Conservation (phyloP, 1,139 yeast species). For the Yamadazyma atmosphaerica region DNA sequence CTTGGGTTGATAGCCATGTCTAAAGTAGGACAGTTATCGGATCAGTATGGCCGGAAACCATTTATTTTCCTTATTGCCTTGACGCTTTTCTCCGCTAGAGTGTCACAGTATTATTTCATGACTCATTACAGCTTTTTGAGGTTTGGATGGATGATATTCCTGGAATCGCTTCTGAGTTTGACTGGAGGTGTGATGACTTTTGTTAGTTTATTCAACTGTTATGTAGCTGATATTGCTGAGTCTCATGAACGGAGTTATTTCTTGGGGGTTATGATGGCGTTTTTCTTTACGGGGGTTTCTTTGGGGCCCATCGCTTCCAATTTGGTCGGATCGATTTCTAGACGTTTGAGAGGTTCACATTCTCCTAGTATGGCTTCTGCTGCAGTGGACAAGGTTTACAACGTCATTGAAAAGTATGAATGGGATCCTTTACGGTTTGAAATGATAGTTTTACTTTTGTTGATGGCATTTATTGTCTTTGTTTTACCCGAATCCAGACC, state of each 20-base stretch:
- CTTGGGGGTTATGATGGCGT: constrained; percentile 57
- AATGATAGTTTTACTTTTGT: constrained; percentile 22
- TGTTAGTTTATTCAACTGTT: constrained; percentile 53
- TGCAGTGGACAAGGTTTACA: neutral
- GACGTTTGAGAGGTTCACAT: constrained; percentile 6
- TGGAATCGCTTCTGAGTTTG: constrained; percentile 41
- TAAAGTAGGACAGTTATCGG: constrained; percentile 59
- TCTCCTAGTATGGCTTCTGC: neutral
- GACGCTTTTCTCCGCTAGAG: constrained; percentile 23
- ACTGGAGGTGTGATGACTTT: constrained; percentile 56
- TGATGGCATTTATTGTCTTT: constrained; percentile 28
- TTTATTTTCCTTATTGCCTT: constrained; percentile 39
- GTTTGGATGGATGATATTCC: constrained; percentile 30
- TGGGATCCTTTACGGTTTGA: constrained; percentile 33
- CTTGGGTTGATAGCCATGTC: constrained; percentile 38
- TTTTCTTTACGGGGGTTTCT: constrained; percentile 58
- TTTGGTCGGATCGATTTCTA: constrained; percentile 22
- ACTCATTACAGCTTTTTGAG: constrained; percentile 27
- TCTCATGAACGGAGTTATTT: constrained; percentile 52
- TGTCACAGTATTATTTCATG: constrained; percentile 29
- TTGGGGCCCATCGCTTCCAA: constrained; percentile 66
- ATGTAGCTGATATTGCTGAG: constrained; percentile 65
- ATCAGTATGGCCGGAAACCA: constrained; percentile 59
- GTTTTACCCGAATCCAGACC: constrained; percentile 64
- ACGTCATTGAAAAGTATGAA: constrained; percentile 20